Conservation (phyloP, 2,329 filamentous ascomycete species). For the Leptoxyphium fumago region DNA sequence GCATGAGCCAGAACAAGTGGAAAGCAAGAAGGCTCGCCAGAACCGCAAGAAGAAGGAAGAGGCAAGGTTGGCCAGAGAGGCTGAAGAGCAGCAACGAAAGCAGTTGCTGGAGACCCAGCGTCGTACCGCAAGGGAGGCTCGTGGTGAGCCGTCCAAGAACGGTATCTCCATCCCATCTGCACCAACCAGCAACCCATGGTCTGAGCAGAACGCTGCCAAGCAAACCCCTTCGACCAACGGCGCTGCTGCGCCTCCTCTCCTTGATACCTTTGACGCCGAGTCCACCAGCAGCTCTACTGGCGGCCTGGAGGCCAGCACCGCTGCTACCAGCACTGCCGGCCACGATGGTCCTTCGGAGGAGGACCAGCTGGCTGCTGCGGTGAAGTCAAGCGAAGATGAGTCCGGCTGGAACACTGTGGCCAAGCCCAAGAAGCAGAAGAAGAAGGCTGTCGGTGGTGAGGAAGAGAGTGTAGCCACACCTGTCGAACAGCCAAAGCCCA, state of each 20-base stretch:
- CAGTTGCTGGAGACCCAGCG: constrained; percentile 67
- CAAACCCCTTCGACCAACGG: constrained; percentile 6
- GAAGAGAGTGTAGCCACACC: constrained; percentile 3
- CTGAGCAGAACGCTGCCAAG: constrained; percentile 19
- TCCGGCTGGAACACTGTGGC: constrained; percentile 48
- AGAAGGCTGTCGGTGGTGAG: constrained; percentile 26
- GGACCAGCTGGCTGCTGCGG: constrained; percentile 41
- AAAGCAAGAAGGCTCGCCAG: constrained; percentile 93
- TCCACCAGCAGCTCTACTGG: constrained; percentile 26
- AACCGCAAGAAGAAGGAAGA: constrained; percentile 79
- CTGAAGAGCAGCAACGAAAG: constrained; percentile 66
- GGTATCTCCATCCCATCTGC: constrained; percentile 39
- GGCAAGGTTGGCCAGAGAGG: constrained; percentile 58
- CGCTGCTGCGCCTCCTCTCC: constrained; percentile 17
- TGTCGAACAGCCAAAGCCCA: constrained; percentile 3
- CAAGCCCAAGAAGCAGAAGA: constrained; percentile 39
- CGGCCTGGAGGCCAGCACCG: constrained; percentile 21
- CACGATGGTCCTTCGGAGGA: constrained; percentile 41
- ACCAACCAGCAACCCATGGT: constrained; percentile 42
- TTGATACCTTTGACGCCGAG: constrained; percentile 36
- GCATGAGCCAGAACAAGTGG: constrained; percentile 45
- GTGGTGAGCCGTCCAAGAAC: constrained; percentile 71
- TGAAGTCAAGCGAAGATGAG: constrained; percentile 33
- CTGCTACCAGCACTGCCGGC: constrained; percentile 26
- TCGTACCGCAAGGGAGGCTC: constrained; percentile 63